Conservation (phyloP, 441 rosid genomes). For the Omphalea diandra region DNA sequence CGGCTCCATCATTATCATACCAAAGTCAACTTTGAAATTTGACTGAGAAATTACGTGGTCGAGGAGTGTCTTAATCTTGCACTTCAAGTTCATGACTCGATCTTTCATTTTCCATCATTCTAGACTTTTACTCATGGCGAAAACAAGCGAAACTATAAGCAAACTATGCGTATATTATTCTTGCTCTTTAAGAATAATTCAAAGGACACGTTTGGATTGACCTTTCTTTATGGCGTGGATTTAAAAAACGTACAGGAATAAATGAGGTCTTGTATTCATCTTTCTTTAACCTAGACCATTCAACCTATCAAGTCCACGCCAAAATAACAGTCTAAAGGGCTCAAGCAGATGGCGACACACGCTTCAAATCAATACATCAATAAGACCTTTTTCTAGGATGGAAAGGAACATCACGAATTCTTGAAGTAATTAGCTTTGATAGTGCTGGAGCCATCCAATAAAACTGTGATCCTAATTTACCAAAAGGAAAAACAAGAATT, state of each 20-base stretch:
- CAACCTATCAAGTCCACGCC: slow-evolving; percentile 12
- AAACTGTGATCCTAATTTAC: too few relatives aligned
- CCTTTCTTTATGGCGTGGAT: neutral
- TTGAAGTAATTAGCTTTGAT: too few relatives aligned
- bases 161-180: neutral
- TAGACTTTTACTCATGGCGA: slow-evolving; percentile 3
- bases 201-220: neutral
- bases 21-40: slow-evolving; percentile 2
- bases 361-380: neutral
- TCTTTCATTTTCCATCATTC: neutral
- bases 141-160: neutral
- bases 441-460: too few relatives aligned
- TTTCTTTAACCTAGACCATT: slow-evolving; percentile 30
- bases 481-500: too few relatives aligned
- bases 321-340: neutral
- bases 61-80: slow-evolving; percentile 3
- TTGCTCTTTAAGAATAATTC: slow-evolving; percentile 14
- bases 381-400: too few relatives aligned
- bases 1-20: neutral
- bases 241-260: neutral
- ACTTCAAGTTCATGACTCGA: neutral
- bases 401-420: too few relatives aligned
- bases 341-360: slow-evolving; percentile 15
- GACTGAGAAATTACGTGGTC: neutral
- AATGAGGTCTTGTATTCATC: neutral